These are phyloP conservation scores for Pyracantha coccinea DNA, from an alignment of 331 rosid species.

Conservation along the genomic window DNA sequence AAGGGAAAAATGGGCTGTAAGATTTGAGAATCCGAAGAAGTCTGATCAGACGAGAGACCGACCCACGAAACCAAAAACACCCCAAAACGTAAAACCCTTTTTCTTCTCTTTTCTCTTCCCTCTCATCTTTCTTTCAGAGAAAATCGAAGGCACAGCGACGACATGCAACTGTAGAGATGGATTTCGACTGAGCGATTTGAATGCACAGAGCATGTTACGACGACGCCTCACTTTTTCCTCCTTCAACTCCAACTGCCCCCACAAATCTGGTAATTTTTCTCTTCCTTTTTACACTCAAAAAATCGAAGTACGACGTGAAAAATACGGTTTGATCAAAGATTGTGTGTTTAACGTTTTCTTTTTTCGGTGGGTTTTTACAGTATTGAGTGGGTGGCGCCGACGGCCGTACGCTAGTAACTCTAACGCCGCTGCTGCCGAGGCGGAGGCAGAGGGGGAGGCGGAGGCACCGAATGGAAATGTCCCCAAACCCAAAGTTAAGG, in stretches of 20 bases:
- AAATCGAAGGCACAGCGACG: background rate
- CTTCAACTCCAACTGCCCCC: background rate
- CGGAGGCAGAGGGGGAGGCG: background rate
- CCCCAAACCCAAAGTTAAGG: background rate
- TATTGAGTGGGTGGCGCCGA: background rate
- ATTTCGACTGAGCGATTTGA: background rate
- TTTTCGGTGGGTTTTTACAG: background rate
- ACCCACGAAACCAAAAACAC: too few relatives aligned
- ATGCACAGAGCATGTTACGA: constrained; percentile 1
- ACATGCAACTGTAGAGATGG: background rate
- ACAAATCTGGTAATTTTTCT: background rate
- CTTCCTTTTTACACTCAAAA: background rate
- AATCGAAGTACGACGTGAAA: background rate
- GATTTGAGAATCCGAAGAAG: too few relatives aligned
- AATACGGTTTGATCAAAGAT: too few relatives aligned
- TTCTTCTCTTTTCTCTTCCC: background rate
- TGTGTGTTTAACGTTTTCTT: too few relatives aligned
- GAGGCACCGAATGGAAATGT: background rate
- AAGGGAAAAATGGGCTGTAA: too few relatives aligned
- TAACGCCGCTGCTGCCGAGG: background rate
- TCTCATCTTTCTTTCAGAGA: background rate
- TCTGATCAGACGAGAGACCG: too few relatives aligned
- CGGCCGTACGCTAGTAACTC: background rate
- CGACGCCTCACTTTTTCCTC: background rate
- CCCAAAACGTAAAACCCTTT: background rate